Percentiles rank a stretch among this genome's conserved stretches.
Conservation (phyloP, 768 basidiomycete species). For the Russula griseocarnosa region DNA sequence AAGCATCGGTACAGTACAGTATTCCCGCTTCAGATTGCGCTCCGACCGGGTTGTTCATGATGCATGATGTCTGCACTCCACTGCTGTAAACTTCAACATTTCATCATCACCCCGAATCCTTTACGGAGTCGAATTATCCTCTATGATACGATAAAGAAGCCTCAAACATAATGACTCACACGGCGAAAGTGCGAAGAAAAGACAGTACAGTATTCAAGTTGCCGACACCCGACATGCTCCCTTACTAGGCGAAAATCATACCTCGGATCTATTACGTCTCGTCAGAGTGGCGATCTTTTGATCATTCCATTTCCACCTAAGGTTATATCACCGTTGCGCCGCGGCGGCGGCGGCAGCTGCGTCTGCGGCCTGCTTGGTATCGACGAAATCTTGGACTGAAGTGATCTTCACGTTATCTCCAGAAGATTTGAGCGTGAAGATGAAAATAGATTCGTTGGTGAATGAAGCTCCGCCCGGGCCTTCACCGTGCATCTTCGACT, state of each 20-base stretch:
- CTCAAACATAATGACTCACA: background rate
- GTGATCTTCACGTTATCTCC: slow-evolving; percentile 16
- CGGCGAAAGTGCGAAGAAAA: background rate
- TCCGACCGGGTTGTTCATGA: background rate
- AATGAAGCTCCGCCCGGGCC: background rate
- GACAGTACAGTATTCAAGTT: too few relatives aligned
- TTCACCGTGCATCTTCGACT: slow-evolving; percentile 9
- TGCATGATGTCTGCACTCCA: too few relatives aligned
- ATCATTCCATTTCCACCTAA: background rate
- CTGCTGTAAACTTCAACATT: too few relatives aligned
- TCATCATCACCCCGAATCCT: background rate
- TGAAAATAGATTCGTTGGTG: slow-evolving; percentile 14
- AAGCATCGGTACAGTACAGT: accelerated
- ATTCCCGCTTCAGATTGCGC: background rate
- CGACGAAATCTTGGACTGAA: slow-evolving; percentile 15
- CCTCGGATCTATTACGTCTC: background rate
- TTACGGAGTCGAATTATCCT: background rate
- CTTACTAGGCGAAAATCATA: too few relatives aligned
- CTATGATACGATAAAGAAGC: background rate
- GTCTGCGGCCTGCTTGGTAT: slow-evolving; percentile 12
- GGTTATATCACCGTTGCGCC: background rate
- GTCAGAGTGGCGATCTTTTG: background rate
- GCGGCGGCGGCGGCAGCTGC: slow-evolving; percentile 30
- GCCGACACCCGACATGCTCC: too few relatives aligned
- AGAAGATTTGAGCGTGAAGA: slow-evolving; percentile 15